phyloP scores from a whole-genome alignment of 306 rosid species.

The Leucaena leucocephala region DNA sequence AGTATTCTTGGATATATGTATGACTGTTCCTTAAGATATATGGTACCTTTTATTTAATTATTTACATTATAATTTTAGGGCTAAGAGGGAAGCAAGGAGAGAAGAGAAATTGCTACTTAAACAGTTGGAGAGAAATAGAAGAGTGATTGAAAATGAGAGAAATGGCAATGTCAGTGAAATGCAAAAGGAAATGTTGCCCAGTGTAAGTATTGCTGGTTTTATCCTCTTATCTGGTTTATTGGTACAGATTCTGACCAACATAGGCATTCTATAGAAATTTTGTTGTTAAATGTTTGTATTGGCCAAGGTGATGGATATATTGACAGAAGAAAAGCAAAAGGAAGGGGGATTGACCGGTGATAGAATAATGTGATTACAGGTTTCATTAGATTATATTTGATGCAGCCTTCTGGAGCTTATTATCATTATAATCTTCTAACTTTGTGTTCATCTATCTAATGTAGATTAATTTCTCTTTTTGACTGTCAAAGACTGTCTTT shows the following conservation, averaged over 20 bases:
- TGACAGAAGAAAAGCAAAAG: not conserved
- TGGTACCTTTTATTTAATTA: constrained; percentile 16
- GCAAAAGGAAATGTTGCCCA: constrained; percentile 53
- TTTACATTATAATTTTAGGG: constrained; percentile 51
- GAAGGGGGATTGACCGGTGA: constrained; percentile 13
- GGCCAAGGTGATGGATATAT: constrained; percentile 6
- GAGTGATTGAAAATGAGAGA: constrained; percentile 70
- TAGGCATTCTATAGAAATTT: constrained; percentile 1
- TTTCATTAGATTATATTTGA: not conserved
- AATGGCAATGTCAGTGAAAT: constrained; percentile 52
- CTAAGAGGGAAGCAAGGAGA: constrained; percentile 63
- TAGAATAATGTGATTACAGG: not conserved
- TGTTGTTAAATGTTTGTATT: constrained; percentile 20
- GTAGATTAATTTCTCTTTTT: constrained; percentile 9
- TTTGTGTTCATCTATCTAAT: not conserved
- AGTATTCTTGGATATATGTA: constrained; percentile 12
- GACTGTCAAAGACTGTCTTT: constrained; percentile 1
- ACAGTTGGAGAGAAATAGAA: constrained; percentile 70
- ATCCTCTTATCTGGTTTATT: constrained; percentile 2
- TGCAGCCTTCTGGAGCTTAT: constrained; percentile 7
- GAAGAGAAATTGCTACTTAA: constrained; percentile 69
- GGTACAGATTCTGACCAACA: constrained; percentile 12
- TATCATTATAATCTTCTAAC: not conserved
- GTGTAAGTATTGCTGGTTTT: constrained; percentile 51
- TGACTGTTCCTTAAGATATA: constrained; percentile 23